Evolutionary conservation across 495 filamentous ascomycete genomes (phyloP), one percentile per base, ranked within the genome.

Genomic region (Aspergillus avenaceus): DNA sequence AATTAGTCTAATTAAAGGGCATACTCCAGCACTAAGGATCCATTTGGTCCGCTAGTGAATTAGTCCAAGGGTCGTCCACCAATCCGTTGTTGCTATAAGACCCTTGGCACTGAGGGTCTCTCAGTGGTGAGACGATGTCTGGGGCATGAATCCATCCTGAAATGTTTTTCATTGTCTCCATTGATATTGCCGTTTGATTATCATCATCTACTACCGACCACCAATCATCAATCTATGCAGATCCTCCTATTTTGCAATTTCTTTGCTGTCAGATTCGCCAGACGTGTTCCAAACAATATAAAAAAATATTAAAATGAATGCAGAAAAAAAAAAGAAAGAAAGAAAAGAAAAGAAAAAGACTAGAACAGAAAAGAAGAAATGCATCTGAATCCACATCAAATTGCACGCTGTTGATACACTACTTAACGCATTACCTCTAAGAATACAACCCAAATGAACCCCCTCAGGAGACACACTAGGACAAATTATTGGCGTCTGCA

Each of bases 371-470:
- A 11, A 31, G 9, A 8, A 8, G 8, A 31, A 31, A 31, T 12
- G 19, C 45, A 48, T 48, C 32, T n/a, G 23, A 31, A 49, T 41
- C 36, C 36, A 49, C 45, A 19, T 45, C 38, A 41, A 16, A 25
- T 52, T 34, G 28, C 47, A 37, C 51, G 47, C 38, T 41, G 27
- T 31, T 37, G 45, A 44, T 53, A 63, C 47, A 57, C 54, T 55
- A 55, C 50, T 53, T n/a, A n/a, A n/a, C n/a, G n/a, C n/a, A n/a
- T n/a, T n/a, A 25, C 38, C 40, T 34, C 36, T 54, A 51, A 57
- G 40, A 49, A 37, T 52, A 54, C 44, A 50, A 32, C 37, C 40
- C 31, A 50, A 32, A 23, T 38, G 12, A 19, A 19, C 11, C 34
- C 34, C 8, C 3, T 26, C 22, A 31, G 45, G 45, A 18, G 42